phyloP scores from a whole-genome alignment of 2,329 filamentous ascomycete genomes.

The Boeremia exigua region DNA sequence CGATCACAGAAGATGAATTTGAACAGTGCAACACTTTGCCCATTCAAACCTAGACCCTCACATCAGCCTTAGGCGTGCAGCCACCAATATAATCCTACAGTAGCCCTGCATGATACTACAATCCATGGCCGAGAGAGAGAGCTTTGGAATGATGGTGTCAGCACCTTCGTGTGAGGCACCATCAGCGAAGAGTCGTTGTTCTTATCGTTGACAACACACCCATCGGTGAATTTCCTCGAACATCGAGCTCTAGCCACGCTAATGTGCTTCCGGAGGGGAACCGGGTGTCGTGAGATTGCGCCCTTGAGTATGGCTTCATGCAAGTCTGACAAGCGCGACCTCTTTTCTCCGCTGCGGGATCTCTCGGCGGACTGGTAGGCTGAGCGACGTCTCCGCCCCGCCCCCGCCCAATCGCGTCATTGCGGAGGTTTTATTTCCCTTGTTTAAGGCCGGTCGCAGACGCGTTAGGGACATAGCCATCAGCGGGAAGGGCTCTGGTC shows the following conservation, averaged over 20 bases:
- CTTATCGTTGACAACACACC: conserved; percentile 22
- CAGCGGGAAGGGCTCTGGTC: conserved; percentile 6
- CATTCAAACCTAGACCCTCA: conserved; percentile 15
- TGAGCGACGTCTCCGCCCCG: conserved; percentile 19
- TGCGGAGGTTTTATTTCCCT: conserved; percentile 17
- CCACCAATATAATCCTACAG: conserved; percentile 49
- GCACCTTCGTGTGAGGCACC: conserved; percentile 23
- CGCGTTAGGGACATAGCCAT: conserved; percentile 10
- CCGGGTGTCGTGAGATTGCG: conserved; percentile 17
- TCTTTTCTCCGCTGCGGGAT: conserved; percentile 28
- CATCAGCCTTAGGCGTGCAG: conserved; percentile 33
- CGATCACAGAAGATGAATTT: neutral
- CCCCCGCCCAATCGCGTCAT: conserved; percentile 20
- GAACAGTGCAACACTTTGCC: conserved; percentile 18
- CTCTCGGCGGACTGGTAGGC: conserved; percentile 18
- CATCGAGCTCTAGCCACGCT: conserved; percentile 12
- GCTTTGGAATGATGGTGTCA: conserved; percentile 29
- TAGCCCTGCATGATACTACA: conserved; percentile 45
- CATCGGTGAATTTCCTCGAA: conserved; percentile 11
- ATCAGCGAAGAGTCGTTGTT: conserved; percentile 9
- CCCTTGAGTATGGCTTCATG: conserved; percentile 1
- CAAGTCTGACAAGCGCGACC: conserved; percentile 14
- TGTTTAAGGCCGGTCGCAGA: conserved; percentile 17
- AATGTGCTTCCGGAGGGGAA: conserved; percentile 23
- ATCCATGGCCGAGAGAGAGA: conserved; percentile 28